Base-by-base conservation (phyloP, 2,329 filamentous ascomycete genomes). In the Scleromitrula shiraiana region DNA sequence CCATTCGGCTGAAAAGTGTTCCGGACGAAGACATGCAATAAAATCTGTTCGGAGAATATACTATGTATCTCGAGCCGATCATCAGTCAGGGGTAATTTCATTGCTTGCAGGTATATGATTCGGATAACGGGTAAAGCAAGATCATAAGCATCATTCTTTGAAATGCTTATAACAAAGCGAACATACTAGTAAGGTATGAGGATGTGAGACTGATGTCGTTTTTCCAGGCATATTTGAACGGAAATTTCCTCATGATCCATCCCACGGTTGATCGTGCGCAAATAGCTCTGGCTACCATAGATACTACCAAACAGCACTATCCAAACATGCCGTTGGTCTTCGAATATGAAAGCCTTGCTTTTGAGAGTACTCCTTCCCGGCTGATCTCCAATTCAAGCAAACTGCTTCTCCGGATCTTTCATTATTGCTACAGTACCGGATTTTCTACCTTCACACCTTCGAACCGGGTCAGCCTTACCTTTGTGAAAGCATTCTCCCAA, bases 1-100 rank as follows among this genome's bases (percentile, higher is more conserved):
- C 26, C n/a, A 32, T 36, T 36, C 45, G 45, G 45, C 29, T 42
- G 38, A 48, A 48, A 29, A 42, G 38, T 48, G 14, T 48, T 42
- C 45, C 45, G 38, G 44, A 43, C 19, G 30, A 42, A 48, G 45
- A 48, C 17, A 29, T 48, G 38, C 45, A 48, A 42, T 38, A 42
- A 48, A 42, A 37, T 15, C 3, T 26, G 32, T 35, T 20, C 8
- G 2, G 9, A 14, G 15, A 20, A 48, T 19, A n/a, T 17, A 35
- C 26, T 12, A 7, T 17, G 27, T 24, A 44, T n/a, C 22, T 44
- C 8, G 22, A 26, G n/a, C 29, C 22, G 15, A 44, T 36, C 7
- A 36, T 19, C 22, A n/a, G n/a, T n/a, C n/a, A n/a, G n/a, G n/a
- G n/a, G n/a, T n/a, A n/a, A n/a, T n/a, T n/a, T n/a, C n/a, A n/a